Evolutionary conservation across 805 yeast genomes (phyloP), one percentile per base, ranked within the genome.

Genomic region (Isabelozyma pseudorhagii): DNA sequence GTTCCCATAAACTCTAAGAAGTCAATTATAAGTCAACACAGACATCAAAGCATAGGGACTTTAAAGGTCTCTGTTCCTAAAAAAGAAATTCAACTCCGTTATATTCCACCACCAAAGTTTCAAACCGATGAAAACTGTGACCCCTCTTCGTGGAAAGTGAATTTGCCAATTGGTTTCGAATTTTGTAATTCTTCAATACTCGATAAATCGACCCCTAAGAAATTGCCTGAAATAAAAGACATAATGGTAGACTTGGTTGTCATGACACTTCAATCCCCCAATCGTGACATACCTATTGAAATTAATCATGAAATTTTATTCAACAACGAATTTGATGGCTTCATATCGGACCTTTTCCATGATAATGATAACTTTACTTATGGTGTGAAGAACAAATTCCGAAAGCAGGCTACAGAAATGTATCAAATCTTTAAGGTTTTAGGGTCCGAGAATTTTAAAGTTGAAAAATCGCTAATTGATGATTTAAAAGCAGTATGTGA

Each of bases 401-500:
- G 57, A 27, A 41, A 53, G 18, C 52, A 55, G 7, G 59, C 61
- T 0, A 44, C 46, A 0, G 59, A 66, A 46, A 46, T 71, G 4
- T 50, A 53, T 34, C 39, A 51, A 7, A 27, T 66, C 1, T 46
- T 53, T 14, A 54, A 55, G 29, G 56, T 48, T 8, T 47, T 70
- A 13, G 71, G 70, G 0, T 13, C 52, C 0, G 62, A 59, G 0
- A 62, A 61, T 41, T 63, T 70, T 50, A 53, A 52, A 50, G 44
- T 72, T 4, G 75, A 71, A 18, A 58, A 52, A 38, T 54, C 57
- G 13, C 59, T 72, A 39, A 53, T 64, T 15, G 62, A 64, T 8
- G 74, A 71, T 49, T 31, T 71, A 6, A 59, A 58, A 31, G 58
- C 66, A n/a, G 47, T 72, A 42, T 58, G 68, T 17, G 52, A 61